Conservation (phyloP, 371 early-diverging fungal species). For the Rhizopus arrhizus region DNA sequence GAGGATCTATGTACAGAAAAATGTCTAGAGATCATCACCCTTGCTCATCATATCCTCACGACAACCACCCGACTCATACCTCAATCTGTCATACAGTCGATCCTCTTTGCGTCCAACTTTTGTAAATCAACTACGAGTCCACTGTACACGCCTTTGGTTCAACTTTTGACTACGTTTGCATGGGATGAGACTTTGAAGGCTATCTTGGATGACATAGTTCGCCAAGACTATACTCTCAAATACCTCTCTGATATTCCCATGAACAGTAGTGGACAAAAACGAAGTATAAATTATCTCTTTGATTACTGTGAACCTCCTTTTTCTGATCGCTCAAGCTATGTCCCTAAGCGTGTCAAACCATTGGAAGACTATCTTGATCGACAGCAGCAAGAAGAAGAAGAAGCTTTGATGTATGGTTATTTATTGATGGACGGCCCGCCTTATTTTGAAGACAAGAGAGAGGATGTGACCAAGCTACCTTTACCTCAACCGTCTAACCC, state of each 20-base stretch:
- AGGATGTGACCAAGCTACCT: constrained; percentile 16
- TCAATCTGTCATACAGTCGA: neutral
- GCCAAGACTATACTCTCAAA: neutral
- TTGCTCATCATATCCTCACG: neutral
- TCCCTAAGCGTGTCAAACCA: neutral
- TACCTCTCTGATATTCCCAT: constrained; percentile 1
- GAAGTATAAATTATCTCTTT: neutral
- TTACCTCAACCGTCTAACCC: constrained; percentile 25
- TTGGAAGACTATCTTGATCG: neutral
- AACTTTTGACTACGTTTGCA: neutral
- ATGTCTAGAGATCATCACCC: neutral
- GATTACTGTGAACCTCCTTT: constrained; percentile 1
- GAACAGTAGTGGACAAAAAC: neutral
- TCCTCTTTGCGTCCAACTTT: neutral
- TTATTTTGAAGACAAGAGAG: neutral
- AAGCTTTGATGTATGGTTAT: constrained; percentile 11
- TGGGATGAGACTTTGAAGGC: neutral
- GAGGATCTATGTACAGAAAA: neutral
- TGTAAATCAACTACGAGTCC: neutral
- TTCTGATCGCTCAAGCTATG: neutral
- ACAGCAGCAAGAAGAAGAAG: neutral
- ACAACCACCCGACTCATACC: neutral
- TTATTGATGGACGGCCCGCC: neutral
- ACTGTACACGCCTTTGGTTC: neutral
- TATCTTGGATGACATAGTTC: neutral